These are phyloP conservation scores for Meredithiella fracta DNA, from an alignment of 2,329 filamentous ascomycete species.

Conservation along the genomic window DNA sequence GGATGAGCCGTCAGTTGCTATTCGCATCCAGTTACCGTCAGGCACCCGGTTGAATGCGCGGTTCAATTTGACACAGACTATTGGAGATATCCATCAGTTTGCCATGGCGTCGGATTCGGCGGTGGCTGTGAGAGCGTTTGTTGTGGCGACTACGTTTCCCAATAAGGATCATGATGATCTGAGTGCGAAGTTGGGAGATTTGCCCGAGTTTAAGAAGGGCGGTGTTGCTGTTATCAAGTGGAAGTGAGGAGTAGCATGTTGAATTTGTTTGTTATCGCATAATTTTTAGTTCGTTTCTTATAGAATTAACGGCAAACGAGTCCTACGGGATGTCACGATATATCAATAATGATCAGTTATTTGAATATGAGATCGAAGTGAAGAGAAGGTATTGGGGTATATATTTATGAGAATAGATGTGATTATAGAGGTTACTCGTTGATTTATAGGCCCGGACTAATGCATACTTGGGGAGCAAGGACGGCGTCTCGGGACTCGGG, in stretches of 20 bases:
- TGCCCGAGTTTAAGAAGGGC: constrained; percentile 49
- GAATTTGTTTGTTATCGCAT: background rate
- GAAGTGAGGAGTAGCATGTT: constrained; percentile 17
- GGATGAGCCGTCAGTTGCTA: constrained; percentile 48
- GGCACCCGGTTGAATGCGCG: constrained; percentile 61
- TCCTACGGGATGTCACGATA: too few relatives aligned
- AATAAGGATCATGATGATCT: constrained; percentile 65
- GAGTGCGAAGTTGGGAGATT: constrained; percentile 38
- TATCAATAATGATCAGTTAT: too few relatives aligned
- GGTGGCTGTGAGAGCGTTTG: constrained; percentile 42
- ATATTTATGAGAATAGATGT: too few relatives aligned
- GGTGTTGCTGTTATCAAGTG: constrained; percentile 50
- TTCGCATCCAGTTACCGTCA: constrained; percentile 65
- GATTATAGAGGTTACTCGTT: too few relatives aligned
- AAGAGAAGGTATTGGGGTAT: too few relatives aligned
- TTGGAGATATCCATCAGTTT: constrained; percentile 64
- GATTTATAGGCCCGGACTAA: too few relatives aligned
- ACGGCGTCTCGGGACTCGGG: too few relatives aligned
- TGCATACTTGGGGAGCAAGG: too few relatives aligned
- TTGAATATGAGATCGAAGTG: background rate
- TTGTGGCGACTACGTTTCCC: constrained; percentile 68
- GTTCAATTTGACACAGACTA: constrained; percentile 65
- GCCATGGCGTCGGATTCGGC: constrained; percentile 44
- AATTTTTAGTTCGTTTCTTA: background rate
- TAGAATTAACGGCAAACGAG: background rate